Percentiles rank a stretch among this genome's conserved stretches.
Evolutionary conservation across 805 yeast species (phyloP).

Genomic region (Kazachstania africana): DNA sequence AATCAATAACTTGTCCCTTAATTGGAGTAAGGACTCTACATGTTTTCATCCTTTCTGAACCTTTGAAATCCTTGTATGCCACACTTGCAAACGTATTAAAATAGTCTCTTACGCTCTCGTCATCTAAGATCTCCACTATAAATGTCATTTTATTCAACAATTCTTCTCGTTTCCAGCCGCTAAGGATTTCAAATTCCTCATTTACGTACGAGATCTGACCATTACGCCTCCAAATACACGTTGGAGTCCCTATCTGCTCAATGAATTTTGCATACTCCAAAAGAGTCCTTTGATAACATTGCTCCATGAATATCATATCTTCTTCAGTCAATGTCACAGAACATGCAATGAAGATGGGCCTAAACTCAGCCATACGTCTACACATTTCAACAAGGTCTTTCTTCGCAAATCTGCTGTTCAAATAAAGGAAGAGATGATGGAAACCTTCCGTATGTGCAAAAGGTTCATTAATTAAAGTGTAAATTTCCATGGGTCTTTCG

Average conservation of each 20-base stretch:
- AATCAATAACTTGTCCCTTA: constrained; percentile 40
- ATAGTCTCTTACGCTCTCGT: constrained; percentile 73
- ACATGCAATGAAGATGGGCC: constrained; percentile 90
- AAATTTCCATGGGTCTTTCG: constrained; percentile 68
- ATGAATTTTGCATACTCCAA: constrained; percentile 82
- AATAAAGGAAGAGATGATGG: constrained; percentile 65
- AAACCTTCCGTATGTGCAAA: constrained; percentile 87
- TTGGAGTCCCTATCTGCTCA: constrained; percentile 81
- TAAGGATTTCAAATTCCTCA: constrained; percentile 80
- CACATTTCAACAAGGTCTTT: constrained; percentile 71
- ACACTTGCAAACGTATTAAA: constrained; percentile 74
- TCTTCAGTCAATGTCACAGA: constrained; percentile 81
- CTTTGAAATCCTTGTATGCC: constrained; percentile 84
- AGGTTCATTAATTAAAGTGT: constrained; percentile 61
- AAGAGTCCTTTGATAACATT: constrained; percentile 86
- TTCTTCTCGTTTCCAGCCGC: constrained; percentile 79
- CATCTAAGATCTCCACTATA: constrained; percentile 76
- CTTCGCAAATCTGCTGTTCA: constrained; percentile 58
- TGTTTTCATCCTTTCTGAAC: constrained; percentile 78
- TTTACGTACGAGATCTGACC: constrained; percentile 93
- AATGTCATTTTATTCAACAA: constrained; percentile 57
- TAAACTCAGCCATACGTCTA: constrained; percentile 74
- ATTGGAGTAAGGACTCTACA: constrained; percentile 65
- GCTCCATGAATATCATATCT: constrained; percentile 90
- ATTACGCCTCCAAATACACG: constrained; percentile 89